A percentile compares a stretch with the other conserved stretches of the same genome.
Conservation (phyloP, 345 rosid genomes). For the Arabidopsis suecica region DNA sequence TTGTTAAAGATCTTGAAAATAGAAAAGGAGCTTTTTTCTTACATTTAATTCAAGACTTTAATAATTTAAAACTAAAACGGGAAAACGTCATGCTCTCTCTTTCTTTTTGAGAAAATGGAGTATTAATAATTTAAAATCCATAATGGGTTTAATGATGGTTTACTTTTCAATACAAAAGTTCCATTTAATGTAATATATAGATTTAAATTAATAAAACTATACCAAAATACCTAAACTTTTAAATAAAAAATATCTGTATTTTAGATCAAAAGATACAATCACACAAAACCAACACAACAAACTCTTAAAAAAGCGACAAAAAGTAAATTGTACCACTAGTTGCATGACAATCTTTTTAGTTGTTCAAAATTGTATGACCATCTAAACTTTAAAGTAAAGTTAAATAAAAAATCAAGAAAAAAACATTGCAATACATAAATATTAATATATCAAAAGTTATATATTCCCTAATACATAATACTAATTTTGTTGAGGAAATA, state of each 20-base stretch:
- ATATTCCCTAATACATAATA: no score
- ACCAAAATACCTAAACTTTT: neutral
- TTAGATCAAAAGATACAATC: slow-evolving; percentile 6
- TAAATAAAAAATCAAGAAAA: no score
- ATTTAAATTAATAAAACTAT: neutral
- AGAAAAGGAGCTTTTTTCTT: neutral
- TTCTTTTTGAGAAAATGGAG: neutral
- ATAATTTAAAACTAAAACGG: neutral
- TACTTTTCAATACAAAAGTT: neutral
- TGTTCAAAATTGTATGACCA: slow-evolving; percentile 14
- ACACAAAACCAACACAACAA: neutral
- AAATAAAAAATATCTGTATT: neutral
- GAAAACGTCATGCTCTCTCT: neutral
- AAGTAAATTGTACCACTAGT: slow-evolving; percentile 20
- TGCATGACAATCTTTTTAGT: slow-evolving; percentile 20
- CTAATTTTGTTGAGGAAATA: no score
- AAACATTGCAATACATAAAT: neutral
- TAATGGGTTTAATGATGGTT: slow-evolving; percentile 2
- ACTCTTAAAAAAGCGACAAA: slow-evolving; percentile 13
- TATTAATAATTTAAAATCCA: neutral
- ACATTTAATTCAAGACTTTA: neutral
- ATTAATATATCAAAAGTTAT: neutral
- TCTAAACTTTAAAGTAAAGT: neutral
- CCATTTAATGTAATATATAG: neutral
- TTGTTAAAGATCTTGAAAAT: neutral